Percentiles rank a stretch among this genome's conserved stretches.
Evolutionary conservation across 768 basidiomycete genomes (phyloP).

Genomic region (Cystoderma amianthinum): DNA sequence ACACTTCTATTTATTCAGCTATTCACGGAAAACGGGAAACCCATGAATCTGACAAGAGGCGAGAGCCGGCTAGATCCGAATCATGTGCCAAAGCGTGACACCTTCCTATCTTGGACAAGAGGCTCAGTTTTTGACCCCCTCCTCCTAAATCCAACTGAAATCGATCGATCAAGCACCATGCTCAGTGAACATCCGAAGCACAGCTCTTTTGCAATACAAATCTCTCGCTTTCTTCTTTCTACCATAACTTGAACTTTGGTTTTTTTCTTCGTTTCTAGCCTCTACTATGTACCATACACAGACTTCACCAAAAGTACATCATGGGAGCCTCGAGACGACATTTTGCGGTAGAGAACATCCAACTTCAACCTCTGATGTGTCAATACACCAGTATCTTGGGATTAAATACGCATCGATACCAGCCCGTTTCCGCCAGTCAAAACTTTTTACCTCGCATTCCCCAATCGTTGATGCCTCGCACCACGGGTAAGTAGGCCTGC

Average conservation of each 20-base stretch:
- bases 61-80: neutral
- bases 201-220: slow-evolving; percentile 2
- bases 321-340: slow-evolving; percentile 50
- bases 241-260: slow-evolving; percentile 6
- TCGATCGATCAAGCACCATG: slow-evolving; percentile 27
- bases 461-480: slow-evolving; percentile 54
- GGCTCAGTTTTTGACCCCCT: slow-evolving; percentile 16
- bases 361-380: slow-evolving; percentile 44
- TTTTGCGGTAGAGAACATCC: slow-evolving; percentile 62
- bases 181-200: slow-evolving; percentile 12
- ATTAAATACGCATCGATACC: slow-evolving; percentile 74
- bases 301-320: slow-evolving; percentile 30
- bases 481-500: slow-evolving; percentile 45
- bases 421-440: slow-evolving; percentile 71
- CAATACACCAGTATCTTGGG: slow-evolving; percentile 68
- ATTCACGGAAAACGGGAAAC: too few relatives aligned
- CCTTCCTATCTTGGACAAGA: slow-evolving; percentile 23
- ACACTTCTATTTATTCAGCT: too few relatives aligned
- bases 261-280: slow-evolving; percentile 7
- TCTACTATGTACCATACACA: slow-evolving; percentile 3
- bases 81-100: slow-evolving; percentile 10
- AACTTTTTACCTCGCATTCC: slow-evolving; percentile 50
- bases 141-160: slow-evolving; percentile 18
- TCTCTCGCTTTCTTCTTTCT: slow-evolving; percentile 2
- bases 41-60: too few relatives aligned